A percentile compares a stretch with the other conserved stretches of the same genome.
phyloP scores from a whole-genome alignment of 495 filamentous ascomycete species.

The Xylaria intraflava region DNA sequence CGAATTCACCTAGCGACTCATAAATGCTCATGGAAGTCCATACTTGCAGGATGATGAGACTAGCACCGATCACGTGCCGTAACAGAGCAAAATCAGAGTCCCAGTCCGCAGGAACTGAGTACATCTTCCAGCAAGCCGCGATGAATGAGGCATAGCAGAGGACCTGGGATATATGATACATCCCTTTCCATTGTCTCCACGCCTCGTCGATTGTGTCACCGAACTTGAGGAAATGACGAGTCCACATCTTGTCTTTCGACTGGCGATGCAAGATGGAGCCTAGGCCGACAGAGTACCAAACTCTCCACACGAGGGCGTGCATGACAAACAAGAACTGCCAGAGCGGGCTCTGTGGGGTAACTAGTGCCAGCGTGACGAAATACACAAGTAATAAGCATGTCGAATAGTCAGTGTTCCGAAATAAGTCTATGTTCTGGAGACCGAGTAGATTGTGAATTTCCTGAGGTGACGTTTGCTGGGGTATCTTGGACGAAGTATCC shows the following conservation, averaged over 20 bases:
- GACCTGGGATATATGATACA: slow-evolving; percentile 85
- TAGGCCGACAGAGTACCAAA: slow-evolving; percentile 89
- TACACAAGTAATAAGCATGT: slow-evolving; percentile 68
- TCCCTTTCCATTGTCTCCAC: slow-evolving; percentile 96
- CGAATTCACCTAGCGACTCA: slow-evolving; percentile 93
- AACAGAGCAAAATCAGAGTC: slow-evolving; percentile 73
- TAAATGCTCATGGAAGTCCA: slow-evolving; percentile 95
- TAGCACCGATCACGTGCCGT: slow-evolving; percentile 75
- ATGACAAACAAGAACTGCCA: slow-evolving; percentile 72
- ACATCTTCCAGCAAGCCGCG: slow-evolving; percentile 94
- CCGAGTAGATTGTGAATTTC: slow-evolving; percentile 77
- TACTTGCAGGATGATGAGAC: slow-evolving; percentile 77
- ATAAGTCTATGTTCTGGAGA: slow-evolving; percentile 75
- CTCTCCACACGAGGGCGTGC: slow-evolving; percentile 74
- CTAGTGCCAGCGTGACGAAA: slow-evolving; percentile 59
- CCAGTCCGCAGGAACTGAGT: slow-evolving; percentile 77
- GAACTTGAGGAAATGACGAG: slow-evolving; percentile 93
- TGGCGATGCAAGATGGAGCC: slow-evolving; percentile 79
- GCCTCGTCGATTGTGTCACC: slow-evolving; percentile 85
- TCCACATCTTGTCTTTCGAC: slow-evolving; percentile 86
- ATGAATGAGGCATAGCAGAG: slow-evolving; percentile 86
- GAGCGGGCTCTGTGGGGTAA: slow-evolving; percentile 69
- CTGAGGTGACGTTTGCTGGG: slow-evolving; percentile 40
- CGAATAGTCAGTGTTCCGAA: slow-evolving; percentile 76
- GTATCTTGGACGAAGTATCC: background rate